Evolutionary conservation across 2,329 filamentous ascomycete genomes (phyloP).

Genomic region (Pestalotiopsis sp.): DNA sequence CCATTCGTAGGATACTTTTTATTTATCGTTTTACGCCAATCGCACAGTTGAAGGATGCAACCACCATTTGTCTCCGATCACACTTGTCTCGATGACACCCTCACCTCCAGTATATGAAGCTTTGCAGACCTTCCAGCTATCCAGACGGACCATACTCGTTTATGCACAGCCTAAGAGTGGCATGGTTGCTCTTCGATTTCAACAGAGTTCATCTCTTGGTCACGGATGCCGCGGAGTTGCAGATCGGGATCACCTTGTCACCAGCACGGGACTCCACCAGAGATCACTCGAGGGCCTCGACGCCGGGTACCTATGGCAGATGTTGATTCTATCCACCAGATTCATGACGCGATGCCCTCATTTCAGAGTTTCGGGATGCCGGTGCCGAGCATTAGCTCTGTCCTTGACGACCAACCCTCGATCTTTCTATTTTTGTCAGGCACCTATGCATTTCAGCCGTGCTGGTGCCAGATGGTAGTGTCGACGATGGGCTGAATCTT

Average conservation of each 20-base stretch:
- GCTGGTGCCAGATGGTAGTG: not conserved
- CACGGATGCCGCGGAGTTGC: too few species aligned
- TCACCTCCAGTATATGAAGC: not conserved
- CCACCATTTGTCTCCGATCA: not conserved
- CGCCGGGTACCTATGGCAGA: too few species aligned
- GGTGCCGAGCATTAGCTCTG: not conserved
- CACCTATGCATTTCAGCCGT: not conserved
- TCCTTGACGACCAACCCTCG: not conserved
- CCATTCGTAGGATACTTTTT: not conserved
- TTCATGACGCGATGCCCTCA: not conserved
- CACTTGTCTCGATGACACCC: not conserved
- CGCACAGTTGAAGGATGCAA: not conserved
- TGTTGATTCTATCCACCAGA: not conserved
- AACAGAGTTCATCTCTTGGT: too few species aligned
- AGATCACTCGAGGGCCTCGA: too few species aligned
- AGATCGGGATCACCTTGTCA: too few species aligned
- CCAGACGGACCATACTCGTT: not conserved
- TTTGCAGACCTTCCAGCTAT: not conserved
- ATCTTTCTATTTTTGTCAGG: not conserved
- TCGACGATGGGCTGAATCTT: not conserved
- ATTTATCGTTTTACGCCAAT: not conserved
- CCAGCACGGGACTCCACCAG: too few species aligned
- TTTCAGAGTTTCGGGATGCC: not conserved
- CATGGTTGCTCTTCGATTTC: not conserved
- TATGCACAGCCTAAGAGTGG: not conserved